Base-by-base conservation (phyloP, 1,284 basidiomycete species). In the Cryptococcus wingfieldii region DNA sequence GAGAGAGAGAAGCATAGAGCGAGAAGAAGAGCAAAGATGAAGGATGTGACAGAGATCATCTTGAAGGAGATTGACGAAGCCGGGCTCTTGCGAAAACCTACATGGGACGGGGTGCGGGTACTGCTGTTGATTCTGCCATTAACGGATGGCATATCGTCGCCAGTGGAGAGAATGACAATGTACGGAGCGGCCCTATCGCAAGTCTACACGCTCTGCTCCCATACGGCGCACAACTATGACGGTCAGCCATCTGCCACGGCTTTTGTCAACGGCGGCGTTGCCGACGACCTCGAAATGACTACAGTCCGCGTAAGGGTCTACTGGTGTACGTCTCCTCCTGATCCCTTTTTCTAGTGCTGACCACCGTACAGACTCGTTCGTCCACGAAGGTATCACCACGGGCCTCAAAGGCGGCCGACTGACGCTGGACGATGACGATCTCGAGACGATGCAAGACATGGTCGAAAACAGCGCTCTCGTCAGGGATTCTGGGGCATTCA, bases 81-180 rank as follows among this genome's bases (percentile, higher is more conserved):
- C 59, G 86, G 86, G 16, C 75, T 94, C 23, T 79, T 92, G 69
- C 81, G 90, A n/a, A 84, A 84, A 56, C 89, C 89, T 1, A 83
- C 86, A 3, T 88, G 89, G 84, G 91, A 94, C 62, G 90, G 90
- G 12, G 85, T 90, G 28, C 81, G 88, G 39, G 83, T 84, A 2
- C 78, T 94, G 37, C 76, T 93, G 25, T 80, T 94, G 44, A 76
- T 90, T 27, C 77, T 90, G 55, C 90, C 90, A 7, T 79, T 94
- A 41, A 85, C 89, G 41, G 86, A 89, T 74, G 88, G 90, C 78
- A 80, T 67, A 65, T 82, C 57, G 76, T 79, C 70, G 67, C 78
- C 82, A 2, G 72, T 84, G 41, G 85, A 86, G 61, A 77, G 82
- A 44, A 63, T 82, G 59, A 77, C 82, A 2, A 84, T 86, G 79